Evolutionary conservation across 805 yeast genomes (phyloP), one percentile per base, ranked within the genome.

Genomic region (Nakazawaea ernobii): DNA sequence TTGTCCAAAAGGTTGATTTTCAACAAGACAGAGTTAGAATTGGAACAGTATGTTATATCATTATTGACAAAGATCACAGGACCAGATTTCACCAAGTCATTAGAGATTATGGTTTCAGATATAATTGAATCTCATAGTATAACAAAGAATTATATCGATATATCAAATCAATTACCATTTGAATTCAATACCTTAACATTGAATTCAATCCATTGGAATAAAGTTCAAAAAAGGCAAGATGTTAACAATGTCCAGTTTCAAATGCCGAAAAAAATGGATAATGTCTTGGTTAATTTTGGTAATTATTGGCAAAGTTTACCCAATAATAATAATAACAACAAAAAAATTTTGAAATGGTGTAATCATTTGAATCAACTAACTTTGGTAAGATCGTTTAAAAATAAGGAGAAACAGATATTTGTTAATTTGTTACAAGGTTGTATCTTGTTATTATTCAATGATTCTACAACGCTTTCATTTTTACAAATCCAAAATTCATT

Each of bases 351-450:
- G 46, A 56, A 46, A 6, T 57, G 56, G 32, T 60, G 58, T 45
- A 69, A 64, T 49, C 55, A 66, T 11, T 52, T 69, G 17, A 73
- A 69, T 49, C 73, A 67, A 50, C 26, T 71, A 20, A 53, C 58
- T 0, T 55, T 71, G 15, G 26, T 43, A n/a, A 65, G 58, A 1
- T 30, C 54, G 11, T 69, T 69, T 45, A 53, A 52, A 4, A 39
- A 46, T 0, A 37, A 52, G 5, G 27, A 36, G 40, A 68, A 66
- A 43, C 71, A 69, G 24, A 55, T 71, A 20, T 47, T 50, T 3
- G 60, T 68, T 9, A 69, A 69, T 49, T 50, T 70, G 30, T 58
- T 66, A 29, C 76, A 71, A 54, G 73, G 72, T 0, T 50, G 60
- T 3, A 60, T 70, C 1, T 50, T 71, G 4, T 46, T 64, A n/a